These are phyloP conservation scores for baker's yeast (Saccharomyces cerevisiae) DNA, from an alignment of 805 yeast genomes.

Conservation along the genomic window DNA sequence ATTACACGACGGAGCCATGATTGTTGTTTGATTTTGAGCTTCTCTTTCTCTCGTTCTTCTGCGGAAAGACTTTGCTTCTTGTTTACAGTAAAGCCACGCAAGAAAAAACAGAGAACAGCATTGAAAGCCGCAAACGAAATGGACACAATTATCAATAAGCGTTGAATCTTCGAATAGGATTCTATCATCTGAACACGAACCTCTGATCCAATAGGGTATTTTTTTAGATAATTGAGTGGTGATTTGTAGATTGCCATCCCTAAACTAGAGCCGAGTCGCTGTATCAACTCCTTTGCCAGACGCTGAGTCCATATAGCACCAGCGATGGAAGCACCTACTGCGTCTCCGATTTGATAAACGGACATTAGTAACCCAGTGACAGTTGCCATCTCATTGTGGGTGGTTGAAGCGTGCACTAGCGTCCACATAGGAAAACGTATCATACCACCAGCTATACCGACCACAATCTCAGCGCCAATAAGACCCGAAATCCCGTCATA, in stretches of 20 bases:
- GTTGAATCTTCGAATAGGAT: neutral
- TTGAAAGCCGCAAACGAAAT: neutral
- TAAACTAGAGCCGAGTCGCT: neutral
- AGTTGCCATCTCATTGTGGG: slow-evolving; percentile 56
- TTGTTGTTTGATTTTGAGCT: neutral
- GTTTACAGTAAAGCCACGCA: neutral
- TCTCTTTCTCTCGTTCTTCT: neutral
- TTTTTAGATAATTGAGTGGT: neutral
- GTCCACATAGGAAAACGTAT: slow-evolving; percentile 57
- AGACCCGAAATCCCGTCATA: slow-evolving; percentile 39
- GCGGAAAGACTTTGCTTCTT: neutral
- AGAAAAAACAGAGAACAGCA: neutral
- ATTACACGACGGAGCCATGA: neutral
- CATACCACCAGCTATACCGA: slow-evolving; percentile 63
- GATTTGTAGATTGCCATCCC: neutral
- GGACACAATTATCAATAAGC: neutral
- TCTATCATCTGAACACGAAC: neutral
- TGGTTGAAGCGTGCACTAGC: slow-evolving; percentile 45
- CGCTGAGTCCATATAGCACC: slow-evolving; percentile 56
- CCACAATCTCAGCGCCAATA: slow-evolving; percentile 48
- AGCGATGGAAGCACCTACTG: slow-evolving; percentile 50
- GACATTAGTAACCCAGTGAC: slow-evolving; percentile 47
- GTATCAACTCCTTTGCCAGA: neutral
- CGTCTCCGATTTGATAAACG: slow-evolving; percentile 49
- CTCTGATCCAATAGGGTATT: neutral